Base-by-base conservation (phyloP, 805 yeast genomes). In the Ogataea salicorniae region DNA sequence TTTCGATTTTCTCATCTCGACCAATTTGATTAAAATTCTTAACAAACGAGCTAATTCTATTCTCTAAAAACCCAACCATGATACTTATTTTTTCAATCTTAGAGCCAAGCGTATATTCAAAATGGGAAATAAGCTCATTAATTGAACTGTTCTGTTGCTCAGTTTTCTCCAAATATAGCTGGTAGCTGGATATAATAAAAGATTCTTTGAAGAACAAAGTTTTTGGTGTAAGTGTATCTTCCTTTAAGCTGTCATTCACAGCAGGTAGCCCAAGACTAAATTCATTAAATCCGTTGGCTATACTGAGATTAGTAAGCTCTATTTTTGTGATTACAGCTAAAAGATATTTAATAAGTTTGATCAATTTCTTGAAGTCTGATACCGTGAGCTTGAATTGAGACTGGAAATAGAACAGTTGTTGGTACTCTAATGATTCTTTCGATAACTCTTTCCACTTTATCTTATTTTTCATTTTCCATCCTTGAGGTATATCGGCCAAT, bases 121-220 rank as follows among this genome's bases (percentile, higher is more conserved):
- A 58, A 1, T 50, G 49, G 6, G 50, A 41, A 2, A 55, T 45
- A 16, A 49, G 40, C 23, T 48, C 43, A 16, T 54, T 48, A 9
- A 56, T 41, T 17, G 41, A 37, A 18, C 50, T 46, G 26, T 55
- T 55, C 47, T 60, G 57, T 5, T 36, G 22, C 8, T 47, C 47
- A 8, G 46, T 44, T 34, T 58, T 57, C n/a, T 60, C 61, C 16
- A 37, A 20, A 33, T 49, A 60, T 23, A 63, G 37, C 31, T 60
- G 56, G 31, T 63, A 60, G n/a, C 52, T 48, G 15, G 64, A 57
- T 6, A 46, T 45, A 34, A 63, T 56, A 43, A 58, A 61, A 5
- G 57, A 54, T 33, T 60, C 59, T 7, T 46, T 44, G 47, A 60
- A 61, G 23, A 49, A 45, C 5, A 48, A 44, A 2, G 63, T 49